phyloP scores from a whole-genome alignment of 148 eudicot genomes.

The Cornus kousa region DNA sequence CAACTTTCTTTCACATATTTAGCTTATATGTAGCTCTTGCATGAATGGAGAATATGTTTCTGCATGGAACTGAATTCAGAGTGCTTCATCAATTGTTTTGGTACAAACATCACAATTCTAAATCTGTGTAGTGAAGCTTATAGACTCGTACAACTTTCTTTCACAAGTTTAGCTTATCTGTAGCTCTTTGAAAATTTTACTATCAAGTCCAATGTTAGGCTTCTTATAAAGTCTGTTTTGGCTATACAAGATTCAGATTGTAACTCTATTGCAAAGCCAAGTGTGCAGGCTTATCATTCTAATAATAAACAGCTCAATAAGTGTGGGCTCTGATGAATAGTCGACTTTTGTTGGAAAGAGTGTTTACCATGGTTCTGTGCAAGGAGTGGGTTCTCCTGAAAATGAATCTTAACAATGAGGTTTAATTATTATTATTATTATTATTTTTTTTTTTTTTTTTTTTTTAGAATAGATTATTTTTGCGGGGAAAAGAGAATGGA shows the following conservation, averaged over 20 bases:
- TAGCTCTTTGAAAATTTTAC: background rate
- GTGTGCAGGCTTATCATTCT: background rate
- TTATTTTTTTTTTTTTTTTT: background rate
- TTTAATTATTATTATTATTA: background rate
- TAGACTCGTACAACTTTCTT: background rate
- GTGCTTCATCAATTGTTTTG: background rate
- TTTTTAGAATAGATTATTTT: too few species aligned
- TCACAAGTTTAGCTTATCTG: background rate
- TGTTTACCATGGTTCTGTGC: too few species aligned
- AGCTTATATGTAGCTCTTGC: background rate
- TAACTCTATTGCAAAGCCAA: background rate
- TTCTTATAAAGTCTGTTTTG: background rate
- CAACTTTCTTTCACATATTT: background rate
- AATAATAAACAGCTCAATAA: too few species aligned
- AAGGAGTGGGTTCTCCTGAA: too few species aligned
- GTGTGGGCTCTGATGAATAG: too few species aligned
- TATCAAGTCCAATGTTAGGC: background rate
- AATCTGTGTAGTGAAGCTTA: background rate
- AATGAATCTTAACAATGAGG: background rate
- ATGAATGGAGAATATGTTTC: background rate
- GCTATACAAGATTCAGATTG: background rate
- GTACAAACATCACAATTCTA: background rate
- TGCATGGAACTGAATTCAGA: background rate
- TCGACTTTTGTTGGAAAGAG: too few species aligned
- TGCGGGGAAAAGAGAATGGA: too few species aligned